These are phyloP conservation scores for Dipodascus albidus DNA, from an alignment of 805 yeast genomes.

Conservation along the genomic window DNA sequence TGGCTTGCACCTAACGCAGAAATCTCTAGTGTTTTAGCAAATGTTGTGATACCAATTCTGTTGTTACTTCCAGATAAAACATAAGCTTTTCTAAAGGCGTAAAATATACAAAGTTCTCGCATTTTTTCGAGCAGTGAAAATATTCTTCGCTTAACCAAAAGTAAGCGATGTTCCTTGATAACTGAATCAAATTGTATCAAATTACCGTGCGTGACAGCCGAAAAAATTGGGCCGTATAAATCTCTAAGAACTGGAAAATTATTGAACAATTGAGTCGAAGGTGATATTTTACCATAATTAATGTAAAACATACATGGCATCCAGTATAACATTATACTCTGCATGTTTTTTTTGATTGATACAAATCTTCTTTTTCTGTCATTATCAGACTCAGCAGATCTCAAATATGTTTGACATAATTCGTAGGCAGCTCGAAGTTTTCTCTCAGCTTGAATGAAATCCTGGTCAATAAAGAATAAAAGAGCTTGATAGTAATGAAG, in stretches of 20 bases:
- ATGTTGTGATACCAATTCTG: constrained; percentile 27
- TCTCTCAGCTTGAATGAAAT: constrained; percentile 38
- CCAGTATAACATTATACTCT: constrained; percentile 41
- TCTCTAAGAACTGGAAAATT: constrained; percentile 31
- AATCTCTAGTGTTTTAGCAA: constrained; percentile 26
- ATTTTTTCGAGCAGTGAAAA: background rate
- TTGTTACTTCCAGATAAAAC: constrained; percentile 44
- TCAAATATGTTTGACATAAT: constrained; percentile 17
- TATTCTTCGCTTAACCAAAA: background rate
- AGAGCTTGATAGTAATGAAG: constrained; percentile 63
- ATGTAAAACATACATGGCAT: constrained; percentile 52
- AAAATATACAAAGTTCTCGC: constrained; percentile 14
- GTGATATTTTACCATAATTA: constrained; percentile 28
- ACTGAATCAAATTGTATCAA: constrained; percentile 37
- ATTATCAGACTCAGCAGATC: constrained; percentile 22
- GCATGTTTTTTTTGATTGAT: constrained; percentile 10
- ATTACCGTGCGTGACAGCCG: constrained; percentile 44
- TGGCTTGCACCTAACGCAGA: constrained; percentile 35
- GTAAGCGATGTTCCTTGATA: constrained; percentile 27
- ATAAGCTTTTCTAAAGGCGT: constrained; percentile 48
- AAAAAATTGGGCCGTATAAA: constrained; percentile 38
- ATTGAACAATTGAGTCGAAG: constrained; percentile 31
- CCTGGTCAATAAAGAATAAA: constrained; percentile 52
- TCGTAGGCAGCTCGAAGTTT: constrained; percentile 42
- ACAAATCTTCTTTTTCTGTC: constrained; percentile 22